Conservation (phyloP, 208 protist species). For the Leishmania tropica region DNA sequence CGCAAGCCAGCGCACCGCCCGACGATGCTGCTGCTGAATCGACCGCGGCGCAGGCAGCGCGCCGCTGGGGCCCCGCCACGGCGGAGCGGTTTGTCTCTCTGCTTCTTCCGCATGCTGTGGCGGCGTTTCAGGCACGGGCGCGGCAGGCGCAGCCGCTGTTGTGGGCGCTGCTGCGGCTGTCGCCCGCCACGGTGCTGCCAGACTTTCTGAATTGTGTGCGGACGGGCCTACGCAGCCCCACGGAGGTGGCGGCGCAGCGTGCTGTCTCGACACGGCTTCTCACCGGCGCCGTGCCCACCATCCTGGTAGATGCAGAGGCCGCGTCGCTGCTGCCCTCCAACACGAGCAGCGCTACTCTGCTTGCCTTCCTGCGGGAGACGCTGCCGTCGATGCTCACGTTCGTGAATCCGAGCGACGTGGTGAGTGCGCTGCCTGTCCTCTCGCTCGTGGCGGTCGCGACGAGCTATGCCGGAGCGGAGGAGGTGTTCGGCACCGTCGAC, state of each 20-base stretch:
- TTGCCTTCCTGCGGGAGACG: slow-evolving; percentile 34
- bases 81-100: slow-evolving; percentile 55
- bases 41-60: not conserved
- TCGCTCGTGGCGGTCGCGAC: slow-evolving; percentile 22
- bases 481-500: slow-evolving; percentile 7
- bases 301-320: slow-evolving; percentile 16
- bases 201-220: slow-evolving; percentile 38
- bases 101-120: slow-evolving; percentile 42
- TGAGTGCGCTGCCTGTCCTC: slow-evolving; percentile 16
- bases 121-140: slow-evolving; percentile 41
- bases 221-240: slow-evolving; percentile 31
- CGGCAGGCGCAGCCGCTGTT: slow-evolving; percentile 25
- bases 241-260: slow-evolving; percentile 40
- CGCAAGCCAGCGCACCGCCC: not conserved
- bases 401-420: slow-evolving; percentile 37
- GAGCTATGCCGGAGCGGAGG: slow-evolving; percentile 11
- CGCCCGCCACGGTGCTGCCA: slow-evolving; percentile 37
- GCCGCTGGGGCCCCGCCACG: slow-evolving; percentile 46
- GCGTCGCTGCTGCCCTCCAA: slow-evolving; percentile 14
- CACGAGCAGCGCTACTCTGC: slow-evolving; percentile 29
- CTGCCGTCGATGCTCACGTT: slow-evolving; percentile 30
- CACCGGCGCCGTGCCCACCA: slow-evolving; percentile 19
- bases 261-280: slow-evolving; percentile 35
- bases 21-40: not conserved
- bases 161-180: slow-evolving; percentile 41